Percentiles rank a stretch among this genome's conserved stretches.
Conservation (phyloP, 768 basidiomycete genomes). For the Lentinula boryana region DNA sequence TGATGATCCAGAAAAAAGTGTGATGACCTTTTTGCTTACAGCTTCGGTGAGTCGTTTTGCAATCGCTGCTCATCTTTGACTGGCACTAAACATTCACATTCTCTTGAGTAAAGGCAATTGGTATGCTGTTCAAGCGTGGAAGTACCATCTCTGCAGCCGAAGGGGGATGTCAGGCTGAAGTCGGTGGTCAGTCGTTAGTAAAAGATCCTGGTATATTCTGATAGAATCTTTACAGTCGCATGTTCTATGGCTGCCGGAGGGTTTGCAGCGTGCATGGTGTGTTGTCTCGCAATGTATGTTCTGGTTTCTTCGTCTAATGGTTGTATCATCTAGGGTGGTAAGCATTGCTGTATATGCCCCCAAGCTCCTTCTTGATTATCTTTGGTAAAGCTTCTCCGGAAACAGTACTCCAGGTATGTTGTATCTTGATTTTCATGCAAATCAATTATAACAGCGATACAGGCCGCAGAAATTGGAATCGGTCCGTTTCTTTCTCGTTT, state of each 20-base stretch:
- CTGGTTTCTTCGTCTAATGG: neutral
- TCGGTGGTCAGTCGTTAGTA: constrained; percentile 59
- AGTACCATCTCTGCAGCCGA: constrained; percentile 96
- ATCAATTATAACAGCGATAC: neutral
- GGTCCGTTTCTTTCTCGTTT: constrained; percentile 33
- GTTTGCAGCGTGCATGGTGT: constrained; percentile 93
- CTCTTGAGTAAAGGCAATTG: constrained; percentile 53
- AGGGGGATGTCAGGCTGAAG: constrained; percentile 93
- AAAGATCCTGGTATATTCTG: neutral
- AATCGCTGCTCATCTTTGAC: neutral
- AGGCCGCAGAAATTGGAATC: constrained; percentile 90
- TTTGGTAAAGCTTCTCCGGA: constrained; percentile 60
- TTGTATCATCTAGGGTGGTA: neutral
- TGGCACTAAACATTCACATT: neutral
- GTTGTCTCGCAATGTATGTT: constrained; percentile 25
- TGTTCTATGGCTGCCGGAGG: constrained; percentile 95
- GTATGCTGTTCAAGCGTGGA: constrained; percentile 97
- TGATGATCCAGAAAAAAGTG: constrained; percentile 83
- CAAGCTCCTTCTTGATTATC: neutral
- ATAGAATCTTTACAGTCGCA: constrained; percentile 49
- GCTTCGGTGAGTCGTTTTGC: constrained; percentile 53
- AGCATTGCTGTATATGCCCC: neutral
- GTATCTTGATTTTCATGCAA: neutral
- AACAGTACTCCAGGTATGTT: constrained; percentile 65
- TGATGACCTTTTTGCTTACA: constrained; percentile 86